Evolutionary conservation across 75 land plant genomes (phyloP).

Genomic region (Sequoiadendron giganteum): DNA sequence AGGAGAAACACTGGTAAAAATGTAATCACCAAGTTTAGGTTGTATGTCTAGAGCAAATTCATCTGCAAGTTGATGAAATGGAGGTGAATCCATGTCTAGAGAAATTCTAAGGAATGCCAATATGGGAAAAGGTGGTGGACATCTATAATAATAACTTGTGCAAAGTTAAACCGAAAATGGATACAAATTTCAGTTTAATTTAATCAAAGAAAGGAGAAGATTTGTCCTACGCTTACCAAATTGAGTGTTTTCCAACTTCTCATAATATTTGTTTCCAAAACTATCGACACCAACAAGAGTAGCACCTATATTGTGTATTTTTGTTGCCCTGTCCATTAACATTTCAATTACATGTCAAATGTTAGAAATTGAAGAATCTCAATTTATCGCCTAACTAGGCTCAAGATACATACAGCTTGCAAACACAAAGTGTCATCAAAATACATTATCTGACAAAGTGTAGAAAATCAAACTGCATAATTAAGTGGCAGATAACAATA

Average conservation of each 20-base stretch:
- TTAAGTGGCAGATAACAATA: background rate
- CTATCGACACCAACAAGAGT: slow-evolving; percentile 84
- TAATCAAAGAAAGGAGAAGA: background rate
- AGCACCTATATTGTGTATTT: slow-evolving; percentile 72
- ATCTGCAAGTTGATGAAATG: background rate
- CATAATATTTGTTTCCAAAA: slow-evolving; percentile 88
- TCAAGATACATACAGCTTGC: background rate
- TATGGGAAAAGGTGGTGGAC: background rate
- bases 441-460: background rate
- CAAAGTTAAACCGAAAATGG: background rate
- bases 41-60: background rate
- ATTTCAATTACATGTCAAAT: slow-evolving; percentile 1
- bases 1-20: too few relatives aligned
- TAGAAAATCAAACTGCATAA: background rate
- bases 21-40: background rate
- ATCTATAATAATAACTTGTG: too few relatives aligned
- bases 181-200: background rate
- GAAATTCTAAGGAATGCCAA: too few relatives aligned
- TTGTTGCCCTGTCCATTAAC: slow-evolving; percentile 67
- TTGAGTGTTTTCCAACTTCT: slow-evolving; percentile 54
- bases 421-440: background rate
- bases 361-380: background rate
- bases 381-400: background rate
- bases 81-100: background rate
- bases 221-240: slow-evolving; percentile 51